Base-by-base conservation (phyloP, 1,139 yeast genomes). In the Pichia sp. region DNA sequence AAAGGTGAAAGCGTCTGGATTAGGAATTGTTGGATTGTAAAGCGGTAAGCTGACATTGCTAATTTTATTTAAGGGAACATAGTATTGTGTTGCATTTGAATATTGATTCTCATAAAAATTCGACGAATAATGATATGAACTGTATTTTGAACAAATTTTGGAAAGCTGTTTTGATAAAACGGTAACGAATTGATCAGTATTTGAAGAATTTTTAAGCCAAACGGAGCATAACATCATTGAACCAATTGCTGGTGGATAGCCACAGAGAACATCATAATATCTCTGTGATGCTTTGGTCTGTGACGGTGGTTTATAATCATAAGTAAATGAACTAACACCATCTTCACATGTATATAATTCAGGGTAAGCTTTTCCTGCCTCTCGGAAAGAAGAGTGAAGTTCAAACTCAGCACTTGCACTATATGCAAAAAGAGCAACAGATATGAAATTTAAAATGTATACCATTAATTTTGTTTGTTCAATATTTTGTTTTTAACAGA, bases 231-330 rank as follows among this genome's bases (percentile, higher is more conserved):
- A 25, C 30, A 62, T 37, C 6, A 56, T 37, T 1, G 63, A 43
- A 5, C 64, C 64, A 26, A 56, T 38, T 22, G 50, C 51, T n/a
- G 61, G 57, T 6, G 55, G 54, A 41, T 60, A 55, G 6, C 36
- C 35, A 39, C 57, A 55, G 24, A 39, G 22, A 1, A 31, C 23
- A 30, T 43, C 45, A 31, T 52, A 30, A 27, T 30, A 40, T n/a
- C n/a, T n/a, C n/a, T n/a, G n/a, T n/a, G n/a, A n/a, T n/a, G n/a
- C n/a, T n/a, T n/a, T n/a, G n/a, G n/a, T n/a, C n/a, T n/a, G n/a
- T n/a, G n/a, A n/a, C 12, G 48, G 43, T 4, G 39, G 31, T 2
- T 35, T 30, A 16, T 37, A 40, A 36, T 47, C 39, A 20, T 6
- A 30, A 2, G 9, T 23, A 22, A 35, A 40, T 2, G 3, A 2